Base-by-base conservation (phyloP, 2,329 filamentous ascomycete species). In the Cytospora mali region DNA sequence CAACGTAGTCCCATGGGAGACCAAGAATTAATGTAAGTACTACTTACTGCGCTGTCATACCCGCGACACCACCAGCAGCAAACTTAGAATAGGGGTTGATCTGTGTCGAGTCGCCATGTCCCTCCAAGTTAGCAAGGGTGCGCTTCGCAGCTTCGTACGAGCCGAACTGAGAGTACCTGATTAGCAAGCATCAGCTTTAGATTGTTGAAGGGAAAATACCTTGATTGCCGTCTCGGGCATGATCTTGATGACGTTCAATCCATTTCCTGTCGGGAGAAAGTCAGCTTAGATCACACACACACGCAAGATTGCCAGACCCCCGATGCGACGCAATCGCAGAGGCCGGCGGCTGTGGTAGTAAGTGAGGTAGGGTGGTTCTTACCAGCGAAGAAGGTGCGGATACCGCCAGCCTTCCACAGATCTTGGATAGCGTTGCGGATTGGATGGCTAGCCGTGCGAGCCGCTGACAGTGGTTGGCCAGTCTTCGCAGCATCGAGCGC, bases 171-270 rank as follows among this genome's bases (percentile, higher is more conserved):
- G 23, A 33, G 18, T n/a, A 21, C 54, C 33, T 31, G 35, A 42
- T 51, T 27, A 58, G 27, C 23, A 27, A 1, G 5, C 9, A 18
- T n/a, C 51, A 16, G 23, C 6, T 2, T 1, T 28, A 4, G 14
- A 7, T 1, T 3, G n/a, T 39, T 18, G 5, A 2, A 23, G 16
- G 39, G 39, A 55, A 69, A 69, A 42, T 72, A 81, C 79, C 70
- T 97, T 96, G 73, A 99, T 97, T 28, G 95, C 94, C 29, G 94
- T 97, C 78, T 99, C 95, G 0, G 95, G 95, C 92, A 98, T 97
- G 65, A 99, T 95, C 76, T 99, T 99, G 71, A 97, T 76, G 3
- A 99, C 93, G 70, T 99, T 99, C 69, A 99, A 81, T 4, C 95
- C 95, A 72, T 99, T 99, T 42, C 95, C 93, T 96, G 69, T 28